These are phyloP conservation scores for Fragilaria crotonensis DNA, from an alignment of 108 stramenopile species.

Conservation along the genomic window DNA sequence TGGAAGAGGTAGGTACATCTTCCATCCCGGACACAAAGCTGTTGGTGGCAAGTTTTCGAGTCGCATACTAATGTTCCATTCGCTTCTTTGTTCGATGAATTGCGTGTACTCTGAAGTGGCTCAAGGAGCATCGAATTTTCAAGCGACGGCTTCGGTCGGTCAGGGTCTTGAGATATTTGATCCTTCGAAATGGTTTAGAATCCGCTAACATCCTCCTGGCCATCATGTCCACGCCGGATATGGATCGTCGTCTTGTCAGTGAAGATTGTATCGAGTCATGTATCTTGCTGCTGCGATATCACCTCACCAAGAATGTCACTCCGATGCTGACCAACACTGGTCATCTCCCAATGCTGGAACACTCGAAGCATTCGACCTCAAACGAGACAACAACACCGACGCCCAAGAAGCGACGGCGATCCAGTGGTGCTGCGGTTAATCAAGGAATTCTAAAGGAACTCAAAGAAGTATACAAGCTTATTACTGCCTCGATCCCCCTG, in stretches of 20 bases:
- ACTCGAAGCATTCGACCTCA: conserved; percentile 5
- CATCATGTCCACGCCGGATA: conserved; percentile 66
- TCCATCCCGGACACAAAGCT: too few relatives aligned
- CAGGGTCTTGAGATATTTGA: background rate
- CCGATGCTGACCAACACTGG: conserved; percentile 64
- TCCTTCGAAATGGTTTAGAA: conserved; percentile 41
- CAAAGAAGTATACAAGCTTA: conserved; percentile 56
- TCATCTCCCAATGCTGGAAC: conserved; percentile 47
- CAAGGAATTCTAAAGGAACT: conserved; percentile 36
- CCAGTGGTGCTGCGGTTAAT: conserved; percentile 19
- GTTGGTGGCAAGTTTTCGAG: too few relatives aligned
- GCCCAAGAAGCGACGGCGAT: conserved; percentile 12
- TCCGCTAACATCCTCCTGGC: conserved; percentile 67
- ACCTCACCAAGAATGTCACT: conserved; percentile 61
- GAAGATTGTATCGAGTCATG: conserved; percentile 80
- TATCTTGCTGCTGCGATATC: conserved; percentile 66
- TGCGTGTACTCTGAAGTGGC: conserved; percentile 1
- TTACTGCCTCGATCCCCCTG: conserved; percentile 33
- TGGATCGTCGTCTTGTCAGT: conserved; percentile 71
- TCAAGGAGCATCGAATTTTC: background rate
- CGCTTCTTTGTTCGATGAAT: too few relatives aligned
- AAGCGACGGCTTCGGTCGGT: background rate
- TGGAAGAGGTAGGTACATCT: background rate
- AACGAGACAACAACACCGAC: conserved; percentile 20
- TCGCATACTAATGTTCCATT: too few relatives aligned